A percentile compares a stretch with the other conserved stretches of the same genome.
phyloP scores from a whole-genome alignment of 768 basidiomycete species.

The Rhodocollybia butyracea region DNA sequence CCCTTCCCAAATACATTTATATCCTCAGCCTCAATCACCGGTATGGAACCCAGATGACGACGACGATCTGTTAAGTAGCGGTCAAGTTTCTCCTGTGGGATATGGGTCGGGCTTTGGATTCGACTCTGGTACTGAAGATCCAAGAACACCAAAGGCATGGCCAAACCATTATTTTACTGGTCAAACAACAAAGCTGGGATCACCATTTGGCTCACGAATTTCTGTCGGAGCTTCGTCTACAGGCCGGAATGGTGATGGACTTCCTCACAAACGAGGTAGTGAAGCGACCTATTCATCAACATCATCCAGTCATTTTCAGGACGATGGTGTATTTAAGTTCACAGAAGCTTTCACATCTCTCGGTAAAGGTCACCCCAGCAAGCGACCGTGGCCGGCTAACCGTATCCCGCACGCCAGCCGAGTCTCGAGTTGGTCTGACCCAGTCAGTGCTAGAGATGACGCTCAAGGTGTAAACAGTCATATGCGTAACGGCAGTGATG shows the following conservation, averaged over 20 bases:
- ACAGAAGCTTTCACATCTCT: not conserved
- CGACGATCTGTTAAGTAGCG: conserved; percentile 73
- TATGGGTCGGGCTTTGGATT: conserved; percentile 18
- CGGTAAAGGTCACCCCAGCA: conserved; percentile 5
- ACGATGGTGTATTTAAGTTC: not conserved
- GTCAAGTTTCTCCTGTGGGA: conserved; percentile 73
- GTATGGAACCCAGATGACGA: conserved; percentile 38
- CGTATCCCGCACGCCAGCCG: conserved; percentile 28
- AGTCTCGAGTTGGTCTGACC: conserved; percentile 55
- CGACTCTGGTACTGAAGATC: conserved; percentile 3
- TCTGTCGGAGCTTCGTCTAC: not conserved
- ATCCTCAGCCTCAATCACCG: not conserved
- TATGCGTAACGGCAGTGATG: not conserved
- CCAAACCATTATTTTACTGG: not conserved
- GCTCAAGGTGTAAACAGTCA: not conserved
- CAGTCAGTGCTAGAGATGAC: conserved; percentile 37
- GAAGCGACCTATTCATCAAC: not conserved
- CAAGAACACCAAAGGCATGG: conserved; percentile 3
- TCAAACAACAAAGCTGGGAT: not conserved
- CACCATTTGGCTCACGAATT: not conserved
- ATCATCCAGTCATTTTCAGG: not conserved
- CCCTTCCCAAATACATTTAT: not conserved
- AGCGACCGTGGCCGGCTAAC: conserved; percentile 4
- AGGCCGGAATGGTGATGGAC: not conserved
- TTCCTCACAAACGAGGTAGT: not conserved